Evolutionary conservation across 345 rosid species (phyloP).

Genomic region (Cardamine occulta): DNA sequence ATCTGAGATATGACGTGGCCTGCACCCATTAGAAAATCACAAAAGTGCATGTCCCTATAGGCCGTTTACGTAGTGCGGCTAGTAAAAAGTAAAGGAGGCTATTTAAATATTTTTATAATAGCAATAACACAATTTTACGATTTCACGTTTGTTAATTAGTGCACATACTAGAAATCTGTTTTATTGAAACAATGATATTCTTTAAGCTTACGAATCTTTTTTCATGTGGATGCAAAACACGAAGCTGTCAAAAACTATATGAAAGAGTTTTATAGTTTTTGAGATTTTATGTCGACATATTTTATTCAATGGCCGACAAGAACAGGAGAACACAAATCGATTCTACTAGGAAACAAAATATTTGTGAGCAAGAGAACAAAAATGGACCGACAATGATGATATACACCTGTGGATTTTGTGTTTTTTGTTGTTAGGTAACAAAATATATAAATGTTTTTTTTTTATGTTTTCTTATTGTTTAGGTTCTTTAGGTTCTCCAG

Average conservation of each 20-base stretch:
- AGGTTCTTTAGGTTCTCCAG: constrained; percentile 59
- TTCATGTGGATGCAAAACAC: constrained; percentile 35
- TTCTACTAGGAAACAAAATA: constrained; percentile 2
- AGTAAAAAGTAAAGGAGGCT: constrained; percentile 34
- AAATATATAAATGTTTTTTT: background rate
- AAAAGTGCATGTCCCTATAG: constrained; percentile 37
- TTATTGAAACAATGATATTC: constrained; percentile 7
- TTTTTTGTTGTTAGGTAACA: constrained; percentile 19
- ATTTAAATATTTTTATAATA: background rate
- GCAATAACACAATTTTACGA: background rate
- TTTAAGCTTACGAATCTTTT: constrained; percentile 23
- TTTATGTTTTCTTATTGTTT: constrained; percentile 12
- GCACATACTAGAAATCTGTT: background rate
- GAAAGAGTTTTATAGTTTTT: constrained; percentile 24
- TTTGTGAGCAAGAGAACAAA: constrained; percentile 29
- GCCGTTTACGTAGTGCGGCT: constrained; percentile 40
- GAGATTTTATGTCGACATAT: constrained; percentile 25
- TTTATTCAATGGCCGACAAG: constrained; percentile 44
- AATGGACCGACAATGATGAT: constrained; percentile 37
- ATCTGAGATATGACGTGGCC: constrained; percentile 41
- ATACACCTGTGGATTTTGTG: background rate
- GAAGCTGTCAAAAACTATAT: constrained; percentile 25
- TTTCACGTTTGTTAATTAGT: background rate
- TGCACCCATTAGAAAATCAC: constrained; percentile 37
- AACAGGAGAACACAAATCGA: constrained; percentile 27